Base-by-base conservation (phyloP, 768 basidiomycete species). In the Mycena crocata region DNA sequence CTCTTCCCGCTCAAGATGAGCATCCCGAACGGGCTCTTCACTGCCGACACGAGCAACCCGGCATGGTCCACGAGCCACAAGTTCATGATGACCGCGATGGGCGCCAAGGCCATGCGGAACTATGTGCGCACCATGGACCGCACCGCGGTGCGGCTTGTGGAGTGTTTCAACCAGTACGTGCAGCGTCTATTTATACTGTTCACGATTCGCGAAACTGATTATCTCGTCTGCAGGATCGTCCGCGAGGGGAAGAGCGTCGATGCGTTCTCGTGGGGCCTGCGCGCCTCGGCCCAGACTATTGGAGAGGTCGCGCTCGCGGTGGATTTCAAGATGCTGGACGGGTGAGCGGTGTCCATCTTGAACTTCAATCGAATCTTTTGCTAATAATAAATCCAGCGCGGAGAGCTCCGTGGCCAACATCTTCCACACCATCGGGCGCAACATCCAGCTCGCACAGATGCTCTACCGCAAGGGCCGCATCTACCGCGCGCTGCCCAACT, bases 61-160 rank as follows among this genome's bases (percentile, higher is more conserved):
- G 17, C 39, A 2, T 68, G 67, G 62, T 64, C 62, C 14, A 68
- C 58, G 5, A 54, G 57, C 30, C 67, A 68, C 58, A 64, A 64
- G n/a, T 68, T 68, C 37, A 68, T 68, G 67, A 68, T 68, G 67
- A 64, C 58, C 13, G 67, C 62, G 15, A 68, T 68, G 67, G 67
- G 67, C n/a, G 62, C 62, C 2, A 55, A 48, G 31, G 67, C 67
- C 3, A 68, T 68, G 67, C 67, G 67, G 12, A 61, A 57, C 46
- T 68, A 68, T 26, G 67, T 68, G 13, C 50, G 52, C 24, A 64
- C 32, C 3, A 68, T 68, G 67, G 63, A 68, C 34, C 51, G 35
- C 12, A 68, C 67, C 0, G 67, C 67, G 6, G 37, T 44, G 7
- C 44, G 46, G 10, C 67, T 68, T 15, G 58, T 68, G 0, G 26